Evolutionary conservation across 495 filamentous ascomycete species (phyloP), one percentile per base, ranked within the genome.

Genomic region (Articulospora tetracladia): DNA sequence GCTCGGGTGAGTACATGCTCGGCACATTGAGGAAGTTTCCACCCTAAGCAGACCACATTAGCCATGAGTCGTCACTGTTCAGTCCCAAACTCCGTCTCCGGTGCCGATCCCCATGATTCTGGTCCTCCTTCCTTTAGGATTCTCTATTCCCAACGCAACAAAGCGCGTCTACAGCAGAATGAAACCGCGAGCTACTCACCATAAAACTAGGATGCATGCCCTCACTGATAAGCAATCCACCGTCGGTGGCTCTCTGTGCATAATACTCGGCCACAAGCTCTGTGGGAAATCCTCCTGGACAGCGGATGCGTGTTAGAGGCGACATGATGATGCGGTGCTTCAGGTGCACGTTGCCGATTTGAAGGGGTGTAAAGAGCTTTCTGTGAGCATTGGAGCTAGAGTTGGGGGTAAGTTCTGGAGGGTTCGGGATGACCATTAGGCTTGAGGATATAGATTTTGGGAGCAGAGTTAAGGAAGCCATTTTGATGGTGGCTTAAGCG

Each of bases 271-370:
- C 70, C 22, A 63, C 55, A 1, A 63, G 22, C 13, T 54, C 25
- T 1, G 32, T 55, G 20, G 61, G 61, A 1, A 63, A 32, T 25
- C 74, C 75, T 4, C 32, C 52, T 1, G 47, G 61, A 50, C 75
- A 76, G 12, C 82, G 77, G 56, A 78, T 77, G 32, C 81, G 76
- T 30, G 80, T 85, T 59, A 84, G 56, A 4, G 81, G 82, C 1
- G 81, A 81, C 75, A 83, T 78, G 11, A 78, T 72, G 44, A 84
- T 66, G 39, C 81, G 79, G 65, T 85, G 80, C 22, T 71, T 67
- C 47, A 83, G 80, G n/a, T 69, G 74, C 58, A 81, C 66, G 13
- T 51, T 60, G 28, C 74, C 71, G 28, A 85, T 70, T 47, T 71
- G 65, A 55, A 86, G 65, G 3, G 84, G 80, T 34, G 70, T 65